Conservation (phyloP, 2,329 filamentous ascomycete genomes). For the Sclerotinia borealis region DNA sequence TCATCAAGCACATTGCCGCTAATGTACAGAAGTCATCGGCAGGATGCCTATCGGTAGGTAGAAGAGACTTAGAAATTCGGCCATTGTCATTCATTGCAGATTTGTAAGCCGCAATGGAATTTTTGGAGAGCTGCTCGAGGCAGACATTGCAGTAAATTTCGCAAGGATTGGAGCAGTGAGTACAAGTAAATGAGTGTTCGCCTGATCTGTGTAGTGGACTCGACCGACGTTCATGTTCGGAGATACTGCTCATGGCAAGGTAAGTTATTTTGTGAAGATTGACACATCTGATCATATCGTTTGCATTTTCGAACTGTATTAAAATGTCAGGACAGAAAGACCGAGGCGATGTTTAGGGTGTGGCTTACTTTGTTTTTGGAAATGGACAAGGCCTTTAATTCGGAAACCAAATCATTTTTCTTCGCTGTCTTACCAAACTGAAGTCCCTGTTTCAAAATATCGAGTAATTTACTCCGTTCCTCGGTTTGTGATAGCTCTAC, state of each 20-base stretch:
- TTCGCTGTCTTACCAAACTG: neutral
- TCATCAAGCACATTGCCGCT: constrained; percentile 30
- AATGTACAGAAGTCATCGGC: constrained; percentile 32
- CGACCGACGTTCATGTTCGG: constrained; percentile 21
- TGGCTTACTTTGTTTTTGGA: constrained; percentile 5
- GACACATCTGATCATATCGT: constrained; percentile 22
- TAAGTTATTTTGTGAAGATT: constrained; percentile 29
- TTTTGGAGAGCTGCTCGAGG: constrained; percentile 20
- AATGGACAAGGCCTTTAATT: neutral
- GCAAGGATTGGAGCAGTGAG: constrained; percentile 20
- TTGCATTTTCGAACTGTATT: constrained; percentile 7
- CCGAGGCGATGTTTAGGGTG: too few relatives aligned
- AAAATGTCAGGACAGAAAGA: neutral
- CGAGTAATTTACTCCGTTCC: constrained; percentile 20
- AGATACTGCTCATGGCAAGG: constrained; percentile 24
- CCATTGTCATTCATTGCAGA: constrained; percentile 24
- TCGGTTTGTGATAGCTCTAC: constrained; percentile 20
- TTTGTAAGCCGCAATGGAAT: constrained; percentile 22
- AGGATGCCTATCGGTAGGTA: constrained; percentile 32
- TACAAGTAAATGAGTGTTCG: constrained; percentile 16
- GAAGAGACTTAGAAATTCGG: constrained; percentile 24
- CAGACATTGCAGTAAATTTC: constrained; percentile 20
- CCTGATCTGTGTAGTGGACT: constrained; percentile 8
- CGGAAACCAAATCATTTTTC: neutral
- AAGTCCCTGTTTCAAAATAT: constrained; percentile 11